Evolutionary conservation across 1,284 basidiomycete genomes (phyloP).

Genomic region (Microbotryum violaceum): DNA sequence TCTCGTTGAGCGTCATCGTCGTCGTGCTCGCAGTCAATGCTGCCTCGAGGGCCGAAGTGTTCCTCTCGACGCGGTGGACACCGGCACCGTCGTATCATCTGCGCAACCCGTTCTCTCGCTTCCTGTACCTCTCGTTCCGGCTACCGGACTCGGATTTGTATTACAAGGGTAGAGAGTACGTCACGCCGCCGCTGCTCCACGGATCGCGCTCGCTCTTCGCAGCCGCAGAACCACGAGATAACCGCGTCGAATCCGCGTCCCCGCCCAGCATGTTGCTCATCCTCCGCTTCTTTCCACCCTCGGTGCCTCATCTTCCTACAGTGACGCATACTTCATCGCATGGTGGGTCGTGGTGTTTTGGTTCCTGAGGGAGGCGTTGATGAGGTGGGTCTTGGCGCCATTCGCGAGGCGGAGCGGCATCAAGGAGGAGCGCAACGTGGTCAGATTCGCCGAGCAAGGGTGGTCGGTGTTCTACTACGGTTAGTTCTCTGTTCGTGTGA

Average conservation of each 20-base stretch:
- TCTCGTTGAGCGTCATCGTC: conserved; percentile 1
- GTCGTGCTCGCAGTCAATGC: conserved; percentile 1
- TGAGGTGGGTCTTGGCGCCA: conserved; percentile 65
- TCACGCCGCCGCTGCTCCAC: not conserved
- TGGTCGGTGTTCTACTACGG: conserved; percentile 77
- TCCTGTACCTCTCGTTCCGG: conserved; percentile 27
- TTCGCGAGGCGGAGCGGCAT: conserved; percentile 59
- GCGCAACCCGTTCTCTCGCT: conserved; percentile 11
- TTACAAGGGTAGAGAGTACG: conserved; percentile 30
- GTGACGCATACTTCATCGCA: conserved; percentile 56
- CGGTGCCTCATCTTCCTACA: not conserved
- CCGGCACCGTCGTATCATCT: conserved; percentile 19
- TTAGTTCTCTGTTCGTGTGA: not conserved
- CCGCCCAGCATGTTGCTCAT: not conserved
- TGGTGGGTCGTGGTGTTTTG: conserved; percentile 72
- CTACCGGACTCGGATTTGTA: conserved; percentile 18
- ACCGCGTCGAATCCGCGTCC: not conserved
- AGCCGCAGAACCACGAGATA: not conserved
- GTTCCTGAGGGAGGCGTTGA: conserved; percentile 62
- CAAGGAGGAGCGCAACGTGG: conserved; percentile 47
- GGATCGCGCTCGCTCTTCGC: not conserved
- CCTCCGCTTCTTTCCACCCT: not conserved
- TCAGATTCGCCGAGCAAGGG: conserved; percentile 89
- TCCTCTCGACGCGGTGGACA: conserved; percentile 20
- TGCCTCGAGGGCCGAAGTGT: not conserved